These are phyloP conservation scores for Clitopilus hobsonii DNA, from an alignment of 768 basidiomycete species.

Conservation along the genomic window DNA sequence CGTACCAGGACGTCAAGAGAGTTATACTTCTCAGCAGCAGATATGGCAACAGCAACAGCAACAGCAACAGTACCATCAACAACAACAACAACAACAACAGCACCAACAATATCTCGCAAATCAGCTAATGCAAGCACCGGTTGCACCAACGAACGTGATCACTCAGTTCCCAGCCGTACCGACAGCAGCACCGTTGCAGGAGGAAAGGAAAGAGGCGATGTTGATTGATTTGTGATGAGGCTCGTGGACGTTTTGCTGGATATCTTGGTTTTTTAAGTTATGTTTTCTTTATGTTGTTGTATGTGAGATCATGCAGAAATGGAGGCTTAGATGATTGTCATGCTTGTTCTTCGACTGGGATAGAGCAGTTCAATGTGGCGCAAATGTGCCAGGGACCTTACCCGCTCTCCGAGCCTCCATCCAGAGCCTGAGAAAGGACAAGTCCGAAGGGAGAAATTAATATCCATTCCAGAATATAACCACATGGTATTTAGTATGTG, in stretches of 20 bases:
- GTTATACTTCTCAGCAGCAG: slow-evolving; percentile 18
- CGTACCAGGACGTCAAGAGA: slow-evolving; percentile 20
- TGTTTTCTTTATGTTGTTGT: too few relatives aligned
- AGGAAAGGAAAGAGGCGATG: slow-evolving; percentile 62
- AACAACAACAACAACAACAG: slow-evolving; percentile 20
- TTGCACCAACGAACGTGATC: slow-evolving; percentile 30
- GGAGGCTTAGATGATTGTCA: too few relatives aligned
- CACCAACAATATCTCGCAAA: slow-evolving; percentile 23
- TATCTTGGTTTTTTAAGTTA: too few relatives aligned
- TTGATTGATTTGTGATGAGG: slow-evolving; percentile 50
- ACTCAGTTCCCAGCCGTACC: slow-evolving; percentile 67
- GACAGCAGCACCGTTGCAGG: slow-evolving; percentile 53
- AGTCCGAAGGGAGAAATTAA: too few relatives aligned
- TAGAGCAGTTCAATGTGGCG: too few relatives aligned
- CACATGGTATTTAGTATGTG: too few relatives aligned
- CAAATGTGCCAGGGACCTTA: too few relatives aligned
- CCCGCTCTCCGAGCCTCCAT: too few relatives aligned
- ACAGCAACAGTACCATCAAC: slow-evolving; percentile 14
- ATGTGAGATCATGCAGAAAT: background rate
- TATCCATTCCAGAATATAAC: too few relatives aligned
- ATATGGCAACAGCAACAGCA: too few relatives aligned
- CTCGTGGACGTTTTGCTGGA: background rate
- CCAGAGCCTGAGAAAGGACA: too few relatives aligned
- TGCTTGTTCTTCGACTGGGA: too few relatives aligned
- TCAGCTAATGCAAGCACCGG: slow-evolving; percentile 16